Base-by-base conservation (phyloP, 768 basidiomycete genomes). In the Lentinula guzmanii region DNA sequence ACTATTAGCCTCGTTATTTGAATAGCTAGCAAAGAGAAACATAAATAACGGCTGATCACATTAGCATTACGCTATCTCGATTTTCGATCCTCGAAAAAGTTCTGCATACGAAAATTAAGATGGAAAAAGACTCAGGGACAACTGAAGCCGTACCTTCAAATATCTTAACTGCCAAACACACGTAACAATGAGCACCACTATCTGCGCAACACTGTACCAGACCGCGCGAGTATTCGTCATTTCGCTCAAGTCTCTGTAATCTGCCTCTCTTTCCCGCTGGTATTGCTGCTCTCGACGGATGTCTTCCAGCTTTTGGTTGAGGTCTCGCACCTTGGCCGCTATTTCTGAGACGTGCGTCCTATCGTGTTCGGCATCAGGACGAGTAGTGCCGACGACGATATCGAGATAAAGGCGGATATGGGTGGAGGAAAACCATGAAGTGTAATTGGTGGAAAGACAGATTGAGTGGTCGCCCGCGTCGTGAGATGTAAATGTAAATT, bases 401-500 rank as follows among this genome's bases (percentile, higher is more conserved):
- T 98, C 97, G 66, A 99, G 86, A 77, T 98, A 90, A 62, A 99
- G 85, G 51, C 93, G 92, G 64, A 99, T 91, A 72, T 98, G 95
- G 2, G 92, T 86, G 68, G 78, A 82, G 61, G 83, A 81, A 74
- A 91, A 91, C 93, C 92, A 96, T 15, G 91, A 85, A 2, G 93
- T 88, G 75, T 93, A 90, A 73, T 96, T 96, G 18, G 93, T 91
- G 5, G 92, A 92, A 54, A 98, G 84, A 71, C 97, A 99, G 70
- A 99, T 97, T 58, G 91, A 87, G 77, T 99, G 97, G 78, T 98
- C 97, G 52, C 95, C 95, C 33, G 95, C 83, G 63, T 95, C 93
- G 71, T 97, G 94, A 4, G 96, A 97, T 31, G 97, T 98, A 70
- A 99, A 99, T 0, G 97, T 98, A 77, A 98, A 98, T 61, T 86